These are phyloP conservation scores for Ophiosphaerella herpotricha DNA, from an alignment of 2,329 filamentous ascomycete species.

Conservation along the genomic window DNA sequence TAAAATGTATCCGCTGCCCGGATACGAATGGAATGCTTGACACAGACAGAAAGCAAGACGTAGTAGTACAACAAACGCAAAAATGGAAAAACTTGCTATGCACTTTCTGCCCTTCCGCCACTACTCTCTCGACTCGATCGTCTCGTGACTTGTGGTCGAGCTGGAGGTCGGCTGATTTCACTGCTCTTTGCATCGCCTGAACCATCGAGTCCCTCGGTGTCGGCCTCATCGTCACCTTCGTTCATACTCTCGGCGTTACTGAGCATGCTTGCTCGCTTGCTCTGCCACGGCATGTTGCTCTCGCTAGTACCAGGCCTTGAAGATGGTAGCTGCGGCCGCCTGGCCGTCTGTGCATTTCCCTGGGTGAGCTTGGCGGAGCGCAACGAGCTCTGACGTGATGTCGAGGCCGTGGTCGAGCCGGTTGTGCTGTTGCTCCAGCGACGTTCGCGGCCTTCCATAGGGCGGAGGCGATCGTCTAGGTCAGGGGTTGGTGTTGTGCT, in stretches of 20 bases:
- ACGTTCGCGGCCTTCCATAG: constrained; percentile 27
- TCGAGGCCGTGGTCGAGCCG: constrained; percentile 25
- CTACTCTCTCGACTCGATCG: constrained; percentile 14
- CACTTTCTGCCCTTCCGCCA: constrained; percentile 19
- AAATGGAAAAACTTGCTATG: constrained; percentile 3
- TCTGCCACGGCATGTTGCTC: constrained; percentile 27
- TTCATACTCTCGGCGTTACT: constrained; percentile 33
- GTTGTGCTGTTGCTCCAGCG: constrained; percentile 43
- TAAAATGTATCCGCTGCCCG: constrained; percentile 42
- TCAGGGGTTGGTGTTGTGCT: constrained; percentile 41
- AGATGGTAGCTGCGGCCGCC: constrained; percentile 26
- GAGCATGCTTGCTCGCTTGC: constrained; percentile 40
- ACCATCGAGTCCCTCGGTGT: not conserved
- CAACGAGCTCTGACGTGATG: constrained; percentile 15
- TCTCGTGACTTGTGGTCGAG: constrained; percentile 6
- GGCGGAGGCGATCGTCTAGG: constrained; percentile 31
- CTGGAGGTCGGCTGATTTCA: not conserved
- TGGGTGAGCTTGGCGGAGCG: constrained; percentile 29
- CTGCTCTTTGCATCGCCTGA: not conserved
- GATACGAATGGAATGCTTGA: constrained; percentile 42
- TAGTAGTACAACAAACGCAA: not conserved
- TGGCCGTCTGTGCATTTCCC: constrained; percentile 32
- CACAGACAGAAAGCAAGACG: not conserved
- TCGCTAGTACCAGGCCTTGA: constrained; percentile 32
- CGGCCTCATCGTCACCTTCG: constrained; percentile 16